A percentile compares a stretch with the other conserved stretches of the same genome.
These are phyloP conservation scores for Corchorus capsularis DNA, from an alignment of 345 rosid genomes.

Conservation along the genomic window DNA sequence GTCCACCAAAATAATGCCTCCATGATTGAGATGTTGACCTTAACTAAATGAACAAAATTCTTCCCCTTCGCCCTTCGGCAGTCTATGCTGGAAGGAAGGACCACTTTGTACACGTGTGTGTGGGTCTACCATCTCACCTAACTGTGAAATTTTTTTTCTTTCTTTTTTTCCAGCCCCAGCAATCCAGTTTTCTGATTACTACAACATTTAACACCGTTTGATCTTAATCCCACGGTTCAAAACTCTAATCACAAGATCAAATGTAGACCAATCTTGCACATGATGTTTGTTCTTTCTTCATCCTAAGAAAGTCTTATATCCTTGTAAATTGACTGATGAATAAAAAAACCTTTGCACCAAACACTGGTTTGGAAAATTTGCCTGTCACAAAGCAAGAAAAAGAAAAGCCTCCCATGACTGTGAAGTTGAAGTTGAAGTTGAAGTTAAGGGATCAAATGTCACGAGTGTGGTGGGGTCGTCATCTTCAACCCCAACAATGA, in stretches of 20 bases:
- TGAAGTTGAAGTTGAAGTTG: not conserved
- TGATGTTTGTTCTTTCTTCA: not conserved
- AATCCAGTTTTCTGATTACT: not conserved
- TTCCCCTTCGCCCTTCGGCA: slow-evolving; percentile 6
- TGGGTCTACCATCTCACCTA: slow-evolving; percentile 41
- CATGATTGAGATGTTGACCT: slow-evolving; percentile 72
- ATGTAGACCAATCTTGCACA: not conserved
- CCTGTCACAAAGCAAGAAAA: not conserved
- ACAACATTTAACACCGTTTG: slow-evolving; percentile 6
- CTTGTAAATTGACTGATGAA: slow-evolving; percentile 14
- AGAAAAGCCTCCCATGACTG: not conserved
- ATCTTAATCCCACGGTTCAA: slow-evolving; percentile 7
- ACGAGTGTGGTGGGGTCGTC: not conserved
- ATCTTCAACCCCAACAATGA: not conserved
- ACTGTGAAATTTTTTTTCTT: slow-evolving; percentile 30
- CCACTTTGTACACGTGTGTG: slow-evolving; percentile 59
- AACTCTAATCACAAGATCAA: not conserved
- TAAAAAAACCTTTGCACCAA: not conserved
- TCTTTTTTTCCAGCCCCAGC: not conserved
- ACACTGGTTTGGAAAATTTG: not conserved
- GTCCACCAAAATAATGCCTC: slow-evolving; percentile 53
- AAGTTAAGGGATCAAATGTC: not conserved
- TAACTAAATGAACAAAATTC: slow-evolving; percentile 43
- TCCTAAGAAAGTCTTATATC: not conserved
- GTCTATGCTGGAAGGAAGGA: slow-evolving; percentile 28